Evolutionary conservation across 169 alveolate genomes (phyloP).

Genomic region (Cryptosporidium baileyi): DNA sequence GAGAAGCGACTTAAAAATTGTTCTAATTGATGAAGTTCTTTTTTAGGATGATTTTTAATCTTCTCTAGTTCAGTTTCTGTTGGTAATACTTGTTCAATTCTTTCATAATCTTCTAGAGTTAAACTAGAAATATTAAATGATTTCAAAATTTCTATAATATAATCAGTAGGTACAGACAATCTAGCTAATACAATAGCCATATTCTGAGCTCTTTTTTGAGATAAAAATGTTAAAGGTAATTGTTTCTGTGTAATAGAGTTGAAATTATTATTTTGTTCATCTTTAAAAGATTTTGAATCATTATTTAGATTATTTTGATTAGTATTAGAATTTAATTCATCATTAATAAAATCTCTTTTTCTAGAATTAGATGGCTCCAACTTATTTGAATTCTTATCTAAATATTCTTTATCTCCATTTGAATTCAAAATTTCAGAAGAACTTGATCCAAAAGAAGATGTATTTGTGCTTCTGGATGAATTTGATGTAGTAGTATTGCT

Average conservation of each 20-base stretch:
- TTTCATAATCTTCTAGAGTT: constrained; percentile 68
- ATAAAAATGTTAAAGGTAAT: constrained; percentile 33
- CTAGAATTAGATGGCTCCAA: background rate
- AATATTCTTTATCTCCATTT: background rate
- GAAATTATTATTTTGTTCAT: constrained; percentile 8
- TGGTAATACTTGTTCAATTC: constrained; percentile 73
- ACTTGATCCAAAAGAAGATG: background rate
- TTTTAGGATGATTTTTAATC: constrained; percentile 4
- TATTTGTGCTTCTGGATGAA: background rate
- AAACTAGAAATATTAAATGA: constrained; percentile 68
- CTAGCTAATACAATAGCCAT: constrained; percentile 74
- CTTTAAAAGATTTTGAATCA: constrained; percentile 12
- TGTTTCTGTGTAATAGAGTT: constrained; percentile 15
- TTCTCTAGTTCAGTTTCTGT: constrained; percentile 61
- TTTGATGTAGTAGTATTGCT: background rate
- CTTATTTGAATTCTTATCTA: background rate
- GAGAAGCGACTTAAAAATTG: constrained; percentile 55
- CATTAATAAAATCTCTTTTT: background rate
- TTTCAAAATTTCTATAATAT: constrained; percentile 62
- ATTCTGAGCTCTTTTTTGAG: constrained; percentile 74
- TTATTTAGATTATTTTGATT: background rate
- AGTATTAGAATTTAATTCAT: background rate
- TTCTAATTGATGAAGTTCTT: constrained; percentile 59
- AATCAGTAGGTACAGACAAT: constrained; percentile 69
- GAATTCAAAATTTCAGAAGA: background rate